Evolutionary conservation across 78 protist genomes (phyloP).

Genomic region (Pigoraptor vietnamica): DNA sequence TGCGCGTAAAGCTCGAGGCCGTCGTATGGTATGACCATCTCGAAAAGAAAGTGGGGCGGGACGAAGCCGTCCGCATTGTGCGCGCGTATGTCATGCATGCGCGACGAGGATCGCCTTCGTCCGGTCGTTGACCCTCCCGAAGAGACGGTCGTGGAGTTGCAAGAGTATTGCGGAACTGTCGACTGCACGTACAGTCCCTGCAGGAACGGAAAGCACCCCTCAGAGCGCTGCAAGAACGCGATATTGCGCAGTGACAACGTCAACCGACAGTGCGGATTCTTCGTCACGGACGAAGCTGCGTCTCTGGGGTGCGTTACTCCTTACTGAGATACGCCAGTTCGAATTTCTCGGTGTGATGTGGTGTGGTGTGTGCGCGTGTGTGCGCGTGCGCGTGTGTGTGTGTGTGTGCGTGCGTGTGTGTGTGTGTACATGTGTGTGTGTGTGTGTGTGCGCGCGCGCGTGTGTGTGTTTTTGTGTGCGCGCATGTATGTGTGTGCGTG

Average conservation of each 20-base stretch:
- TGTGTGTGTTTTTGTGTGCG: no score
- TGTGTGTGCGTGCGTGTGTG: no score
- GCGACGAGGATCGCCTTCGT: not conserved
- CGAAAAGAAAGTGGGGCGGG: not conserved
- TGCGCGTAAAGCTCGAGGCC: not conserved
- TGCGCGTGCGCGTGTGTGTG: no score
- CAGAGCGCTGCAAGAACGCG: not conserved
- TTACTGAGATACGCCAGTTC: no score
- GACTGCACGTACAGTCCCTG: no score
- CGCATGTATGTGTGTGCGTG: no score
- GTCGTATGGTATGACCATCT: not conserved
- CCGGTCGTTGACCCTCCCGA: not conserved
- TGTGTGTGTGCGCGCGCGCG: not conserved
- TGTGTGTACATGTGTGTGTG: not conserved
- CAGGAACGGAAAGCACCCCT: not conserved
- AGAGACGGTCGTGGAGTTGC: not conserved
- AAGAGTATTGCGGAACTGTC: not conserved
- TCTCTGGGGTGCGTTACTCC: not conserved
- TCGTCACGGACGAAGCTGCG: not conserved
- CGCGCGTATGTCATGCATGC: not conserved
- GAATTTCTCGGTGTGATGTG: no score
- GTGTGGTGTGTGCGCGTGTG: no score
- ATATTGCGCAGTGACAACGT: not conserved
- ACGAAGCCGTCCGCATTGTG: not conserved
- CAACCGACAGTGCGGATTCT: not conserved